Evolutionary conservation across 768 basidiomycete species (phyloP), one percentile per base, ranked within the genome.

Genomic region (Hydnum rufescens): DNA sequence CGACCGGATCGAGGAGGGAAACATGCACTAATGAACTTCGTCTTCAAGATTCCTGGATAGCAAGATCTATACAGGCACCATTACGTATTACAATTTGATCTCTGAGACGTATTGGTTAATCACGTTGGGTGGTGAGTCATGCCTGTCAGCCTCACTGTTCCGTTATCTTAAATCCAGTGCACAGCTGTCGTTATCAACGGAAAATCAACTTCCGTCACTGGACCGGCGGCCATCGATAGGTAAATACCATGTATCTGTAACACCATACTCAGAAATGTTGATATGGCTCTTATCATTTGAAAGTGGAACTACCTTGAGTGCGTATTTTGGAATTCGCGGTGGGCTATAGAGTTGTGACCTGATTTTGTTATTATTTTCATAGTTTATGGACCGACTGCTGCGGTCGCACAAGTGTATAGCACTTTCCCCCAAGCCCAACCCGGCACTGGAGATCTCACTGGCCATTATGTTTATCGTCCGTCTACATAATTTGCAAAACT

Each of bases 21-120:
- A n/a, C n/a, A n/a, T n/a, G n/a, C n/a, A n/a, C n/a, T n/a, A n/a
- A n/a, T n/a, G n/a, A 8, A 39, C 8, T 19, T 19, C 19, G 8
- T 8, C 8, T 39, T 19, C 19, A 8, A 19, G 44, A 8, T 47
- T 47, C 26, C 8, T 25, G 13, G 53, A 56, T 32, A 16, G 34
- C 23, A 32, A 42, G 22, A 8, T 29, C 28, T 56, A 32, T 44
- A 55, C 54, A 18, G 55, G 55, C 8, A 50, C 32, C 32, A 56
- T 56, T 28, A 42, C 49, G 5, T 56, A 42, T n/a, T 30, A 48
- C 39, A 19, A 32, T 31, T 51, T 59, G 6, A 53, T 53, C n/a
- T 31, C 57, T 8, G 52, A 49, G 16, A 57, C 36, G 6, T 58
- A 51, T 51, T 58, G 57, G 57, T 26, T 54, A 2, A 44, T 57